A percentile compares a stretch with the other conserved stretches of the same genome.
Evolutionary conservation across 2,329 filamentous ascomycete species (phyloP).

Genomic region (Fusarium concolor): DNA sequence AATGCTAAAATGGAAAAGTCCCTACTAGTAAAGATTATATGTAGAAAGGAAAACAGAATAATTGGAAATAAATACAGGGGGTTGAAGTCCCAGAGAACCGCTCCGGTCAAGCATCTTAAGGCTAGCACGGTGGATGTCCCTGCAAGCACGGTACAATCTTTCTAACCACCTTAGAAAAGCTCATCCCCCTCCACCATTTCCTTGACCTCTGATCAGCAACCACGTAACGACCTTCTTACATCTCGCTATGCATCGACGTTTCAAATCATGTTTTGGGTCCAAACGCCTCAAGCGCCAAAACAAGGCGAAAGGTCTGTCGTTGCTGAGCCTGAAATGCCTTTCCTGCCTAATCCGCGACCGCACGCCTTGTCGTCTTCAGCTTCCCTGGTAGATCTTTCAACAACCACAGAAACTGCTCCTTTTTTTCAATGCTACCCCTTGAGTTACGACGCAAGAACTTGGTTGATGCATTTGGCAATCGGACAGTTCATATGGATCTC

Average conservation of each 20-base stretch:
- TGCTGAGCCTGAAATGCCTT: background rate
- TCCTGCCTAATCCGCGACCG: background rate
- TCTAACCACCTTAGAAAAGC: background rate
- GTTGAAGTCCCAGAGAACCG: too few species aligned
- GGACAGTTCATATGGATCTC: background rate
- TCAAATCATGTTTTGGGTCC: background rate
- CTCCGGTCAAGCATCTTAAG: too few species aligned
- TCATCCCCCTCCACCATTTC: too few species aligned
- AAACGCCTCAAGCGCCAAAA: background rate
- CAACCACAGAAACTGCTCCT: fast-evolving
- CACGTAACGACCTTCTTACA: background rate
- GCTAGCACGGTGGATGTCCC: too few species aligned
- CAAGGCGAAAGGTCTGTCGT: background rate
- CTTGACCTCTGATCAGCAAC: too few species aligned
- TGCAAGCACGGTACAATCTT: too few species aligned
- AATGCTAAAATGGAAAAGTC: too few species aligned
- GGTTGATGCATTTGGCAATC: background rate
- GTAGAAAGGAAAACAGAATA: too few species aligned
- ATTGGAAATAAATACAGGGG: too few species aligned
- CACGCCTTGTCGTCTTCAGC: background rate
- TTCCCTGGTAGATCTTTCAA: background rate
- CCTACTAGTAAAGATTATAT: too few species aligned
- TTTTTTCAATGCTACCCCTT: background rate
- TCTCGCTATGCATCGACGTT: background rate
- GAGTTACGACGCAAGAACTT: background rate